phyloP scores from a whole-genome alignment of 495 filamentous ascomycete species.

The Sphaerosporella brunnea region DNA sequence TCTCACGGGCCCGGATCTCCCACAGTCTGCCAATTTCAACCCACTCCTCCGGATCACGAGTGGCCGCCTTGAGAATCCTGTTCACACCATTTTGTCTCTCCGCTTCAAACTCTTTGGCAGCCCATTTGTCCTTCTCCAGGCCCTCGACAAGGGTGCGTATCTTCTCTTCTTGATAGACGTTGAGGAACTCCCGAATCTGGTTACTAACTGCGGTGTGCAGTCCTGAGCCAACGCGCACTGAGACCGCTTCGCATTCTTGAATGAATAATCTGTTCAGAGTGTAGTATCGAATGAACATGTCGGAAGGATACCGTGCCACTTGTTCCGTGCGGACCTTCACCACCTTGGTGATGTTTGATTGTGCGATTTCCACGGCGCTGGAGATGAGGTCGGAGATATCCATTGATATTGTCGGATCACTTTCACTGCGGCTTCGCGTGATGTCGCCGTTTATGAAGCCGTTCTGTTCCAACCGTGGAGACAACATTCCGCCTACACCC shows the following conservation, averaged over 20 bases:
- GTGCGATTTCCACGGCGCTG: constrained; percentile 80
- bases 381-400: constrained; percentile 91
- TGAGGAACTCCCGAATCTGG: constrained; percentile 81
- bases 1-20: constrained; percentile 34
- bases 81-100: constrained; percentile 42
- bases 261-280: constrained; percentile 84
- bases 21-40: constrained; percentile 51
- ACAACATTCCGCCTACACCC: constrained; percentile 25
- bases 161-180: constrained; percentile 53
- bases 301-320: constrained; percentile 14
- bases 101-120: constrained; percentile 67
- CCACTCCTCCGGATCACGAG: constrained; percentile 63
- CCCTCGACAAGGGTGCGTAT: constrained; percentile 61
- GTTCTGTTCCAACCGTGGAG: constrained; percentile 23
- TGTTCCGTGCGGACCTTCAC: constrained; percentile 72
- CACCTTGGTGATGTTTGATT: constrained; percentile 80
- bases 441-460: constrained; percentile 14
- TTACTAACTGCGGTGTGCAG: constrained; percentile 77
- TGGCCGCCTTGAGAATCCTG: constrained; percentile 60
- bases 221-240: constrained; percentile 63
- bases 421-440: background rate
- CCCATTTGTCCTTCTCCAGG: constrained; percentile 85
- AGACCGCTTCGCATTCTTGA: constrained; percentile 93
- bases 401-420: constrained; percentile 27
- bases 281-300: constrained; percentile 73